Conservation (phyloP, 257 asterid species). For the Thymus quinquecostatus region DNA sequence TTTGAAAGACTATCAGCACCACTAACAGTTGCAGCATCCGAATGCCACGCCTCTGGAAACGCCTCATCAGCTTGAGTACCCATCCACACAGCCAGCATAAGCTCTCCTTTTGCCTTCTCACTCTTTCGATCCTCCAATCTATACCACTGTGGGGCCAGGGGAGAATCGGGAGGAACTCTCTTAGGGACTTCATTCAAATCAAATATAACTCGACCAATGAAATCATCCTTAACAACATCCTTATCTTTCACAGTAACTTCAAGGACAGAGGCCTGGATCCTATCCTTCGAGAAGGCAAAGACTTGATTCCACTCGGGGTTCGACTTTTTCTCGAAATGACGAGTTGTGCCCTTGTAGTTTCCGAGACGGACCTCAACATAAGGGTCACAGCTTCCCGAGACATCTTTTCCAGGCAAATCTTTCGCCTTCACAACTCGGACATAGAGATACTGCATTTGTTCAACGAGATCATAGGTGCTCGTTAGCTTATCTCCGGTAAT, state of each 20-base stretch:
- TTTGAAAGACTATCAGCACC: conserved; percentile 62
- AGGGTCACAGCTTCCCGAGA: conserved; percentile 69
- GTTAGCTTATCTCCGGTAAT: conserved; percentile 67
- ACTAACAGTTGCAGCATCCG: conserved; percentile 65
- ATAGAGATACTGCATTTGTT: conserved; percentile 78
- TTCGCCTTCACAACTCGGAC: conserved; percentile 75
- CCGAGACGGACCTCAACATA: conserved; percentile 70
- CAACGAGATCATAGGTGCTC: conserved; percentile 79
- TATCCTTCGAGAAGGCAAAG: conserved; percentile 73
- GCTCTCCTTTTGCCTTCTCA: conserved; percentile 62
- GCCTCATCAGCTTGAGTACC: conserved; percentile 83
- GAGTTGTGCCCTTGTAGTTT: conserved; percentile 67
- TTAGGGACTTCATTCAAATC: conserved; percentile 67
- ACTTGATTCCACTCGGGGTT: conserved; percentile 78
- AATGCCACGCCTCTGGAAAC: conserved; percentile 76
- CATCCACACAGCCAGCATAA: conserved; percentile 87
- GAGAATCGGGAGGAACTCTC: conserved; percentile 73
- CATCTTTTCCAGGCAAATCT: conserved; percentile 66
- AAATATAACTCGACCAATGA: conserved; percentile 57
- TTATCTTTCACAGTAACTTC: conserved; percentile 73
- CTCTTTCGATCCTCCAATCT: conserved; percentile 59
- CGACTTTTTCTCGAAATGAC: conserved; percentile 66
- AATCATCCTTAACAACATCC: conserved; percentile 67
- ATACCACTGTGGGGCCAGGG: conserved; percentile 79
- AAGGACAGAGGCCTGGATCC: conserved; percentile 61